These are phyloP conservation scores for Penstemon eatonii DNA, from an alignment of 257 asterid species.

Conservation along the genomic window DNA sequence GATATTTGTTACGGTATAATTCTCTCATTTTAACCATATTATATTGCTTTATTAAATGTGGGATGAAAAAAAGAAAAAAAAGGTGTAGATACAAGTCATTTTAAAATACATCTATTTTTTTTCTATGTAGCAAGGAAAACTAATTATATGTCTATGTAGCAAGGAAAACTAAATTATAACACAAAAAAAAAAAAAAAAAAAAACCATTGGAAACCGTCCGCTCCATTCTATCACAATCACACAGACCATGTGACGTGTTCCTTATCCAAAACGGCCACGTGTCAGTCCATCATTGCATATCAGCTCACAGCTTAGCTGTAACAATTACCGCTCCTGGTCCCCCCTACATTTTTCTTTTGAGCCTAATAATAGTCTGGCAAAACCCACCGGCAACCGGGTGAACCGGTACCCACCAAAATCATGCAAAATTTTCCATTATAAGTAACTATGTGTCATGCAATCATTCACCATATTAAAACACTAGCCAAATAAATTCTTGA, in stretches of 20 bases:
- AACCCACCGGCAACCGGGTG: slow-evolving; percentile 30
- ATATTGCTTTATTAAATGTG: too few species aligned
- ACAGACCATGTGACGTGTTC: slow-evolving; percentile 21
- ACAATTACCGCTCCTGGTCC: slow-evolving; percentile 2
- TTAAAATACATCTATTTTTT: too few species aligned
- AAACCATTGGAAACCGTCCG: neutral
- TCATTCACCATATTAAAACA: neutral
- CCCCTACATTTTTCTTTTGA: slow-evolving; percentile 18
- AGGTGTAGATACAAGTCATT: too few species aligned
- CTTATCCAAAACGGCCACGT: slow-evolving; percentile 29
- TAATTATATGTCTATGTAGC: too few species aligned
- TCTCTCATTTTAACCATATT: too few species aligned
- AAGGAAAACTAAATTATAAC: too few species aligned
- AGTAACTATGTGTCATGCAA: neutral
- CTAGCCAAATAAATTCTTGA: neutral
- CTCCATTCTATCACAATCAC: slow-evolving; percentile 23
- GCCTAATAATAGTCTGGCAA: neutral
- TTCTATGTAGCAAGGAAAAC: too few species aligned
- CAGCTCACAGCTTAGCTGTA: slow-evolving; percentile 22
- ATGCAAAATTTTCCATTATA: slow-evolving; percentile 35
- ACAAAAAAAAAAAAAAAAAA: too few species aligned
- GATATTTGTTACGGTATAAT: too few species aligned
- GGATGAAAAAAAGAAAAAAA: too few species aligned
- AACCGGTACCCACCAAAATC: slow-evolving; percentile 22
- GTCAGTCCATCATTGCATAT: neutral